phyloP scores from a whole-genome alignment of 177 flowering plant genomes.

The Vitis hybrid region DNA sequence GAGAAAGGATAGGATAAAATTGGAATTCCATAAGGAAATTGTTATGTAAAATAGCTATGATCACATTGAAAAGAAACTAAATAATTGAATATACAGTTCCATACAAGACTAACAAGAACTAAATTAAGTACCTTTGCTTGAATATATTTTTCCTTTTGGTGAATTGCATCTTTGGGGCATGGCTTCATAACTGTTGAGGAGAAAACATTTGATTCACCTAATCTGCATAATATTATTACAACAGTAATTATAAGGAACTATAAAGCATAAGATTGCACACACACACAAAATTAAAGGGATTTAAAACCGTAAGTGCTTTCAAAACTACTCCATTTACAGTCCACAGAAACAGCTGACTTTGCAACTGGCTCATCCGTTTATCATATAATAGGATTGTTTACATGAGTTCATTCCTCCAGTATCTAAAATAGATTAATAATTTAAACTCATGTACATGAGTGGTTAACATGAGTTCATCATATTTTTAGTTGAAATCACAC shows the following conservation, averaged over 20 bases:
- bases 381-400: not conserved
- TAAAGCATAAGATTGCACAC: not conserved
- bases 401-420: not conserved
- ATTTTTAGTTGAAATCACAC: no score
- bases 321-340: not conserved
- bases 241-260: not conserved
- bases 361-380: not conserved
- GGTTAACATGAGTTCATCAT: no score
- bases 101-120: not conserved
- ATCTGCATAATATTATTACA: constrained; percentile 37
- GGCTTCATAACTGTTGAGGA: constrained; percentile 52
- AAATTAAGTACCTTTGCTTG: constrained; percentile 69
- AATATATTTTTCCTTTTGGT: constrained; percentile 73
- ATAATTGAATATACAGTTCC: not conserved
- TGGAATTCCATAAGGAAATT: no score
- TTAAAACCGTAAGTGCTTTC: not conserved
- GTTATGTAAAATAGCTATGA: not conserved
- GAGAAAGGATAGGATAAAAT: not conserved
- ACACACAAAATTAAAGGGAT: not conserved
- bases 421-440: not conserved
- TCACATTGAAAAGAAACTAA: not conserved
- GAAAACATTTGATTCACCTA: constrained; percentile 27
- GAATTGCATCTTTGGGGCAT: constrained; percentile 46
- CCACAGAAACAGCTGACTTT: not conserved
- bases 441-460: no score